Percentiles rank a stretch among this genome's conserved stretches.
phyloP scores from a whole-genome alignment of 2,329 filamentous ascomycete species.

The Phyllosticta citriasiana region DNA sequence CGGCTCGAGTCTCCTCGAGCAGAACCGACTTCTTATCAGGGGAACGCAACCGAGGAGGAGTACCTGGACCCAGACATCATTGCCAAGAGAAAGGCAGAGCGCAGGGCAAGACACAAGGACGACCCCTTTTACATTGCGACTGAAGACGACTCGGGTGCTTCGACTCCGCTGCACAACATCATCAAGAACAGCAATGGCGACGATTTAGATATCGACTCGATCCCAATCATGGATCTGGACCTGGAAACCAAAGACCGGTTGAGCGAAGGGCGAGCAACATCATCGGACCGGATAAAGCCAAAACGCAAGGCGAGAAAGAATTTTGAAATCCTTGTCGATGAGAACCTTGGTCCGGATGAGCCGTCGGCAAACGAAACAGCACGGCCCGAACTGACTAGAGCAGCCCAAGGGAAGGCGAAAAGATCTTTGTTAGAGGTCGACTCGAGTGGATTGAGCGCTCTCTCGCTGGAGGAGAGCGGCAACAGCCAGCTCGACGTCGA shows the following conservation, averaged over 20 bases:
- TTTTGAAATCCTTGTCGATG: slow-evolving; percentile 38
- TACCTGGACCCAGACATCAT: slow-evolving; percentile 65
- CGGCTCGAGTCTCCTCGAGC: slow-evolving; percentile 30
- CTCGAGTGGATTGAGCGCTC: slow-evolving; percentile 65
- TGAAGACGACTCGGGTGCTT: slow-evolving; percentile 46
- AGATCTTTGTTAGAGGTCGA: slow-evolving; percentile 74
- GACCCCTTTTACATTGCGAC: slow-evolving; percentile 87
- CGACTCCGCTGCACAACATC: slow-evolving; percentile 72
- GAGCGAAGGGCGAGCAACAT: slow-evolving; percentile 13
- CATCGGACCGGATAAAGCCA: slow-evolving; percentile 18
- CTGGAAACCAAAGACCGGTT: slow-evolving; percentile 39
- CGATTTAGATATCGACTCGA: slow-evolving; percentile 82
- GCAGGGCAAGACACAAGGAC: slow-evolving; percentile 73
- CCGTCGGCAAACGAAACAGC: slow-evolving; percentile 15
- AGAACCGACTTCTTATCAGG: slow-evolving; percentile 35
- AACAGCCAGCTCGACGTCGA: slow-evolving; percentile 47
- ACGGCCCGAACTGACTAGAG: slow-evolving; percentile 22
- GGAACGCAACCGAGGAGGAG: slow-evolving; percentile 30
- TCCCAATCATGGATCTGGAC: slow-evolving; percentile 89
- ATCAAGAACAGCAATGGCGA: slow-evolving; percentile 55
- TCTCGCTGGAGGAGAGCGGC: slow-evolving; percentile 55
- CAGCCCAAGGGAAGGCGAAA: slow-evolving; percentile 32
- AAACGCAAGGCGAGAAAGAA: slow-evolving; percentile 26
- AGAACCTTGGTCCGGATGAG: slow-evolving; percentile 33
- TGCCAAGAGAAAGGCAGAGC: slow-evolving; percentile 64